These are phyloP conservation scores for Vanderwaltozyma tropicalis DNA, from an alignment of 805 yeast species.

Conservation along the genomic window DNA sequence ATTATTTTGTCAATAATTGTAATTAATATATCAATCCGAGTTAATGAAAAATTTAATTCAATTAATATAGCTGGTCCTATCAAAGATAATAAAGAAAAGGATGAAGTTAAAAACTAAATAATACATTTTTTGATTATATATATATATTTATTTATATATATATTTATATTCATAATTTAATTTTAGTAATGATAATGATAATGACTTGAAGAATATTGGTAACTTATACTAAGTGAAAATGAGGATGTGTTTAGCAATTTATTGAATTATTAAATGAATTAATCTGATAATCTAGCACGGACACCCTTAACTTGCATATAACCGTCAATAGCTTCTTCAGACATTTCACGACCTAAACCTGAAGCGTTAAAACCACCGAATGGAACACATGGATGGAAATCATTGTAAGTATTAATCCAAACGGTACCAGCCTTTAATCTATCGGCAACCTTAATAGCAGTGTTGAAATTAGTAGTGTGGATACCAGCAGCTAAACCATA, in stretches of 20 bases:
- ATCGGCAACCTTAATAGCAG: conserved; percentile 56
- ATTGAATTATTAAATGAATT: too few species aligned
- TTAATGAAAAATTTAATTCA: too few species aligned
- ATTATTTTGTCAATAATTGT: not conserved
- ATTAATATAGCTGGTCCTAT: not conserved
- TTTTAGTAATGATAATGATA: not conserved
- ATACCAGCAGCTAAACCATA: conserved; percentile 86
- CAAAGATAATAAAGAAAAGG: not conserved
- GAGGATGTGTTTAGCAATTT: too few species aligned
- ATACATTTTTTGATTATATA: not conserved
- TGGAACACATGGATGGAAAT: conserved; percentile 76
- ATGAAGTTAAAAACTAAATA: not conserved
- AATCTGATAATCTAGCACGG: conserved; percentile 10
- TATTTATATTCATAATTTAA: not conserved
- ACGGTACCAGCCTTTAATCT: conserved; percentile 69
- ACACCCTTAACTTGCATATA: conserved; percentile 82
- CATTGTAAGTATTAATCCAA: conserved; percentile 80
- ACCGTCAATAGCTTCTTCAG: conserved; percentile 72
- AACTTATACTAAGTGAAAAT: not conserved
- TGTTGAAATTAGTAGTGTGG: conserved; percentile 60
- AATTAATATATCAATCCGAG: not conserved
- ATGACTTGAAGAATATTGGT: too few species aligned
- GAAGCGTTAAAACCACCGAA: conserved; percentile 86
- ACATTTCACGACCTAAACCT: conserved; percentile 88
- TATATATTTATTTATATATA: not conserved